These are phyloP conservation scores for Saccharomyces hybrid DNA, from an alignment of 1,139 yeast species.

Conservation along the genomic window DNA sequence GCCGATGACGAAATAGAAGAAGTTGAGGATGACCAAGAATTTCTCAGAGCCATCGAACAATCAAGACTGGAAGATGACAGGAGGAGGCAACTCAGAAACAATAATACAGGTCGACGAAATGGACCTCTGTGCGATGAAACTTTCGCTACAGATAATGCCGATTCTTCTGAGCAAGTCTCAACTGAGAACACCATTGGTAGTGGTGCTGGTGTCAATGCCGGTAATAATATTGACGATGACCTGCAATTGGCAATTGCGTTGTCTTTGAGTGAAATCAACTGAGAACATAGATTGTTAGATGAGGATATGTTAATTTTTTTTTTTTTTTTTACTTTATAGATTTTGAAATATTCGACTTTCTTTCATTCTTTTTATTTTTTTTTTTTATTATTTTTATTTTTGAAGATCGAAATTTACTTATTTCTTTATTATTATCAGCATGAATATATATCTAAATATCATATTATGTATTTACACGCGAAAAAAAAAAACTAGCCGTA, in stretches of 20 bases:
- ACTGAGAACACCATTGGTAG: background rate
- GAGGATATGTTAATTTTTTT: slow-evolving; percentile 12
- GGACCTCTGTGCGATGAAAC: background rate
- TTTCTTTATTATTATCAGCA: background rate
- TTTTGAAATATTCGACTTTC: background rate
- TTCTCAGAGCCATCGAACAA: slow-evolving; percentile 33
- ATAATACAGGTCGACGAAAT: slow-evolving; percentile 2
- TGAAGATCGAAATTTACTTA: background rate
- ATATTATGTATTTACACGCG: background rate
- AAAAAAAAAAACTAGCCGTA: background rate
- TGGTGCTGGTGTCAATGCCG: slow-evolving; percentile 1
- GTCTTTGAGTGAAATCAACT: slow-evolving; percentile 29
- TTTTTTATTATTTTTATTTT: too few species aligned
- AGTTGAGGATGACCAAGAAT: slow-evolving; percentile 33
- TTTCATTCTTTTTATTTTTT: too few species aligned
- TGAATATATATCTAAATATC: background rate
- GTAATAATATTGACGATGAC: slow-evolving; percentile 22
- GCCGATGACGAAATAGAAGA: background rate
- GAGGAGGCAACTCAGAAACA: slow-evolving; percentile 2
- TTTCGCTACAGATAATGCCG: background rate
- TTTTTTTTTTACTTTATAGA: slow-evolving; percentile 43
- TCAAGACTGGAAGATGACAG: slow-evolving; percentile 24
- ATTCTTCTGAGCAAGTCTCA: background rate
- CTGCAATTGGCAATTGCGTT: slow-evolving; percentile 29
- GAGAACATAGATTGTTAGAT: background rate